Evolutionary conservation across 768 basidiomycete species (phyloP), one percentile per base, ranked within the genome.

Genomic region (Suillus subaureus): DNA sequence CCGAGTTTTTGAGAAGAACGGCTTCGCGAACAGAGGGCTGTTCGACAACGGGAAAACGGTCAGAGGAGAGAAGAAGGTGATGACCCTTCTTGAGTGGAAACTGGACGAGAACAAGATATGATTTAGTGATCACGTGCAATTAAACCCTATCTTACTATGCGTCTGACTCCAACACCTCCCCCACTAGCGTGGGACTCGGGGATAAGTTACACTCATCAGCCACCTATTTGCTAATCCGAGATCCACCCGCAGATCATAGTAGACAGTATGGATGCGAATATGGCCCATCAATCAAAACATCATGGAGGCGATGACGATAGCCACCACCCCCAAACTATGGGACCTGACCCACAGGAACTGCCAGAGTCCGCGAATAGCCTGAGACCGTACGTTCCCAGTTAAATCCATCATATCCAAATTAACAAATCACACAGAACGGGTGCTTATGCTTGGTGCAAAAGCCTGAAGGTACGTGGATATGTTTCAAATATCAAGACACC

Each of bases 391-490:
- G 77, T 13, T 9, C 45, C n/a, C 26, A 21, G 4, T 7, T 5
- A 61, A 52, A 1, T 43, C 51, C 7, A 13, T 35, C 21, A 5
- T 37, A 47, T 45, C 40, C 54, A 16, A 60, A 68, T 8, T 57
- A 67, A 37, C 37, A 62, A 43, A 28, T 42, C 11, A 37, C 66
- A 51, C 69, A 85, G 82, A 28, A 69, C 75, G 54, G 89, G 91
- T 28, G 91, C 91, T 49, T 93, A 91, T 72, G 81, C 82, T 66
- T 84, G 91, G 5, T 93, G 91, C 79, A 92, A 91, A 73, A 76
- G 77, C 31, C 67, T 85, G 63, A 86, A 85, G 77, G 84, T 82
- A 66, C 40, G 70, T 66, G 33, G 39, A 15, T 31, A 58, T 55
- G 28, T 0, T 42, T 42, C 62, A 16, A 45, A 28, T 42, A 11